Conservation (phyloP, 1,284 basidiomycete genomes). For the Lentinus polychrous region DNA sequence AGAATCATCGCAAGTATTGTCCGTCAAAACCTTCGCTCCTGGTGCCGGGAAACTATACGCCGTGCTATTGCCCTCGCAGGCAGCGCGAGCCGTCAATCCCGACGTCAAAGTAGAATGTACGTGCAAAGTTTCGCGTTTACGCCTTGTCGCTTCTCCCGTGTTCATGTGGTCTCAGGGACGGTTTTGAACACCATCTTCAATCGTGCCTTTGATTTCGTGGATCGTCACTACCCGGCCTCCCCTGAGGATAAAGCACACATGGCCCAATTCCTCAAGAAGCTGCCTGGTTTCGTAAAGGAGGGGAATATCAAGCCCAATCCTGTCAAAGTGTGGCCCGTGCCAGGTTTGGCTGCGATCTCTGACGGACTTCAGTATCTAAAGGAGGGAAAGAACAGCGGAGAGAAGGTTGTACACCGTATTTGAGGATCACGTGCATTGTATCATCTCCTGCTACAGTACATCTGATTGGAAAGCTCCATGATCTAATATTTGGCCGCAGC, state of each 20-base stretch:
- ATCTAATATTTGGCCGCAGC: no score
- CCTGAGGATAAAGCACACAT: conserved; percentile 17
- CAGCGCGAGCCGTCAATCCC: conserved; percentile 8
- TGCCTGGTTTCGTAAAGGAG: conserved; percentile 13
- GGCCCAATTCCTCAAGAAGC: conserved; percentile 16
- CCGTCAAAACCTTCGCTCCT: conserved; percentile 13
- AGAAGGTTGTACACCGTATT: conserved; percentile 19
- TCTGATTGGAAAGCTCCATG: no score
- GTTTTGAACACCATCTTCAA: conserved; percentile 17
- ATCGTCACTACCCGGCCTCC: conserved; percentile 8
- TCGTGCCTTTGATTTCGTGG: conserved; percentile 7
- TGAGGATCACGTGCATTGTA: no score
- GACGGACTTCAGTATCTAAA: conserved; percentile 17
- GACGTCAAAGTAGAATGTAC: conserved; percentile 12
- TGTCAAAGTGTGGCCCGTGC: conserved; percentile 16
- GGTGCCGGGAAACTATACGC: conserved; percentile 14
- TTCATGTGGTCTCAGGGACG: conserved; percentile 2
- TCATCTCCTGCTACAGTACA: no score
- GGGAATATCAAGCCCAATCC: conserved; percentile 17
- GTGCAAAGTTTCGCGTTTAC: background rate
- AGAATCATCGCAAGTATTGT: conserved; percentile 12
- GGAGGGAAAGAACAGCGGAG: conserved; percentile 17
- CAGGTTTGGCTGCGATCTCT: conserved; percentile 15
- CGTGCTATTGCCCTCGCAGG: conserved; percentile 8
- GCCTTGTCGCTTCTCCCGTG: background rate